phyloP scores from a whole-genome alignment of 768 basidiomycete genomes.

The Tylopilus plumbeoviolaceoides region DNA sequence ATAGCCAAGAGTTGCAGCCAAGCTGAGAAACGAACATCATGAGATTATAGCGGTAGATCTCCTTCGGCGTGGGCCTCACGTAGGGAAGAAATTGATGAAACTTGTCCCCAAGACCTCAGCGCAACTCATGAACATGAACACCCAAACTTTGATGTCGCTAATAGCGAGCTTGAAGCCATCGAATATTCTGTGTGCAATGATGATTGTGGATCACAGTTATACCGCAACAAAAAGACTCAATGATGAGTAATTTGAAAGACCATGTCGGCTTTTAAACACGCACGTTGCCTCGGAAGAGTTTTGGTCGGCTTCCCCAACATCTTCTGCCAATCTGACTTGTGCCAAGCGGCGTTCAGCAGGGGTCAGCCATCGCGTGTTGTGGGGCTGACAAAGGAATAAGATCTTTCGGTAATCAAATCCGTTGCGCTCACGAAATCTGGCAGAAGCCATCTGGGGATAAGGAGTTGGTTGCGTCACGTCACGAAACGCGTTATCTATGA shows the following conservation, averaged over 20 bases:
- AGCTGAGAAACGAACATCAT: slow-evolving; percentile 26
- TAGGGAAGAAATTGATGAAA: slow-evolving; percentile 59
- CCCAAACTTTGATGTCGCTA: slow-evolving; percentile 48
- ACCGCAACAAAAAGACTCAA: too few species aligned
- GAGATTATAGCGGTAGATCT: not conserved
- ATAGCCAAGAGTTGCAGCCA: slow-evolving; percentile 60
- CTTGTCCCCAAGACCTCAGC: slow-evolving; percentile 52
- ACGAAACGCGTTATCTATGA: not conserved
- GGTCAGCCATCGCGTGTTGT: slow-evolving; percentile 60
- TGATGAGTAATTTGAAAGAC: not conserved
- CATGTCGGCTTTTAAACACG: not conserved
- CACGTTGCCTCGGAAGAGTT: slow-evolving; percentile 5
- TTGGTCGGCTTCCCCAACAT: not conserved
- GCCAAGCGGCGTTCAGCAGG: slow-evolving; percentile 51
- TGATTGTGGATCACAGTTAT: not conserved
- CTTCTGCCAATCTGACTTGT: slow-evolving; percentile 61
- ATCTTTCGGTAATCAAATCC: not conserved
- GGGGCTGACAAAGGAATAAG: slow-evolving; percentile 35
- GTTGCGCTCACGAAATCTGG: slow-evolving; percentile 53
- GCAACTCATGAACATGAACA: slow-evolving; percentile 52
- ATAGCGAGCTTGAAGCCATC: slow-evolving; percentile 53
- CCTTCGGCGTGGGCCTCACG: slow-evolving; percentile 28
- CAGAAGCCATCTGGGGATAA: slow-evolving; percentile 49
- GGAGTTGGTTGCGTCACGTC: too few species aligned
- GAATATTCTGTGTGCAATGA: slow-evolving; percentile 35